Percentiles rank a stretch among this genome's conserved stretches.
Conservation (phyloP, 345 rosid genomes). For the Gossypium rotundifolium region DNA sequence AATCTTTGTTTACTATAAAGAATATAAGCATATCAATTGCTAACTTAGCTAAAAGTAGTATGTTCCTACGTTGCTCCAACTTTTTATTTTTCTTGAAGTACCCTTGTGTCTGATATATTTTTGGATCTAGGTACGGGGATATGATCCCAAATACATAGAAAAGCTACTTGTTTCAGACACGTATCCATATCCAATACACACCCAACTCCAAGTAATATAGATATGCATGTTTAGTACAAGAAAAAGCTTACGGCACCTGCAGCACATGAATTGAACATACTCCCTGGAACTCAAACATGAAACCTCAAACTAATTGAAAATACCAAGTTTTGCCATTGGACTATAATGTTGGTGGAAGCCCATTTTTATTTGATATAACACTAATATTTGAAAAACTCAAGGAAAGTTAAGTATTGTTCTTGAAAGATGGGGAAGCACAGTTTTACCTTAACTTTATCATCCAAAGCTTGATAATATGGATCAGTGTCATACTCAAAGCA, state of each 20-base stretch:
- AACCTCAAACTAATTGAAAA: not conserved
- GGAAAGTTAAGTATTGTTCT: not conserved
- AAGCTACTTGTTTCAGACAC: not conserved
- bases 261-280: not conserved
- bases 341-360: not conserved
- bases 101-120: not conserved
- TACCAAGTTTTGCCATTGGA: not conserved
- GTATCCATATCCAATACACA: not conserved
- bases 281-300: not conserved
- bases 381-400: not conserved
- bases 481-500: constrained; percentile 88
- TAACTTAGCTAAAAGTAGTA: not conserved
- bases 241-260: not conserved
- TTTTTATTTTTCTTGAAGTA: not conserved
- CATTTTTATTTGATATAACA: not conserved
- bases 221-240: not conserved
- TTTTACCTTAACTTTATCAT: constrained; percentile 58
- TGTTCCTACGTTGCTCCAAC: not conserved
- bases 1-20: not conserved
- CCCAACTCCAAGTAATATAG: not conserved
- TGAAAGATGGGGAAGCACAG: not conserved
- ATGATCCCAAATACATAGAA: too few species aligned
- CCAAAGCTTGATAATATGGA: constrained; percentile 78
- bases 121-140: not conserved
- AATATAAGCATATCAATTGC: not conserved